phyloP scores from a whole-genome alignment of 2,329 filamentous ascomycete genomes.

The Pestalotiopsis sp. region DNA sequence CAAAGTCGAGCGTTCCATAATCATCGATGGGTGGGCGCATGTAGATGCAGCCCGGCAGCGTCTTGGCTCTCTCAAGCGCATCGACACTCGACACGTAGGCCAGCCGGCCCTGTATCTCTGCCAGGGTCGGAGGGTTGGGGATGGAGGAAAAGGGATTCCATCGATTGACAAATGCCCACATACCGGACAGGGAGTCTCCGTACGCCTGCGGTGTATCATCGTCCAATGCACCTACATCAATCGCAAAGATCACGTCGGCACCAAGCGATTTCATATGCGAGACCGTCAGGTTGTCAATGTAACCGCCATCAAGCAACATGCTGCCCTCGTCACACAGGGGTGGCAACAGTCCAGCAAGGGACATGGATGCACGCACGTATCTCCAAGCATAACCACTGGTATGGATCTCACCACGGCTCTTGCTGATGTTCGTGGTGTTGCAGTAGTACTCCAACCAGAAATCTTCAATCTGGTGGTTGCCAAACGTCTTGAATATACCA shows the following conservation, averaged over 20 bases:
- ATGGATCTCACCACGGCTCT: conserved; percentile 88
- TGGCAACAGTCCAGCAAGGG: conserved; percentile 86
- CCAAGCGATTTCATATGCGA: conserved; percentile 96
- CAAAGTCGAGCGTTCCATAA: conserved; percentile 94
- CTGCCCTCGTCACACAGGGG: conserved; percentile 95
- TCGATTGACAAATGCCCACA: conserved; percentile 93
- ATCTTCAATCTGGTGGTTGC: conserved; percentile 95
- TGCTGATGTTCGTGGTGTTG: conserved; percentile 98
- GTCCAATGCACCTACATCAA: conserved; percentile 92
- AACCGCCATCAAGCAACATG: conserved; percentile 95
- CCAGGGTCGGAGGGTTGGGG: conserved; percentile 91
- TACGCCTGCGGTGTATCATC: conserved; percentile 91
- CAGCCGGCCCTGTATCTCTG: conserved; percentile 92
- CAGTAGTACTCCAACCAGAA: conserved; percentile 99
- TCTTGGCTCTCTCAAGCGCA: conserved; percentile 91
- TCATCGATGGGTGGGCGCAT: conserved; percentile 94
- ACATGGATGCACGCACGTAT: conserved; percentile 96
- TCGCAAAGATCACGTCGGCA: conserved; percentile 90
- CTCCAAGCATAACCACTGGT: conserved; percentile 97
- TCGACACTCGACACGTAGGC: conserved; percentile 96
- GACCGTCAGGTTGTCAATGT: conserved; percentile 96
- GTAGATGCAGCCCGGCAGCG: conserved; percentile 87
- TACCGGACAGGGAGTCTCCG: conserved; percentile 90
- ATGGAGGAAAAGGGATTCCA: conserved; percentile 94
- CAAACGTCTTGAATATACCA: conserved; percentile 98